A percentile compares a stretch with the other conserved stretches of the same genome.
Evolutionary conservation across 2,329 filamentous ascomycete genomes (phyloP).

Genomic region (Cryphonectria naterciae): DNA sequence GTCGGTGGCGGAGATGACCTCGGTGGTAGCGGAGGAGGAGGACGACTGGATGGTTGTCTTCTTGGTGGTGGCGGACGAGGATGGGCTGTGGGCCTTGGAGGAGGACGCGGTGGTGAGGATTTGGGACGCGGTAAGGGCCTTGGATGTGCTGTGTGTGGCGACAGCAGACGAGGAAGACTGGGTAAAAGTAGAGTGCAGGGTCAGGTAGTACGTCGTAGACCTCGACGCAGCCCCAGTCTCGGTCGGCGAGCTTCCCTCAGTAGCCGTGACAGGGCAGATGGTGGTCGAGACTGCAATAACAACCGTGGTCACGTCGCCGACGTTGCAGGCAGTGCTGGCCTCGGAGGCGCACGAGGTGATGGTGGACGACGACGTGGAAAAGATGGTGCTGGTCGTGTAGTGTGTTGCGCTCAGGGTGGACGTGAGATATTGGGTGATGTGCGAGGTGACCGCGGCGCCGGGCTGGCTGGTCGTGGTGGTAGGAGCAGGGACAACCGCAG

Average conservation of each 20-base stretch:
- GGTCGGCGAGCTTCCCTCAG: constrained; percentile 10
- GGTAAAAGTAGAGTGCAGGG: background rate
- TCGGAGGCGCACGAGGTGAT: constrained; percentile 19
- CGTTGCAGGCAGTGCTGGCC: constrained; percentile 14
- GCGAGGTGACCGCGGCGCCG: constrained; percentile 4
- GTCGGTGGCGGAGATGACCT: constrained; percentile 19
- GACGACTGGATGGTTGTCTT: background rate
- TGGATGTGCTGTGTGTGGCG: background rate
- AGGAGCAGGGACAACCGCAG: background rate
- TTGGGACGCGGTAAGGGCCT: background rate
- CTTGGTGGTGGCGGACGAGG: constrained; percentile 2
- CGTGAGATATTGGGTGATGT: background rate
- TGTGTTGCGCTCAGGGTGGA: background rate
- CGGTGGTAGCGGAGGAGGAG: constrained; percentile 3
- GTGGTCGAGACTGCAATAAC: constrained; percentile 24
- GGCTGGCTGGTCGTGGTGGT: background rate
- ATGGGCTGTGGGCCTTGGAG: constrained; percentile 1
- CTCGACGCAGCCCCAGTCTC: constrained; percentile 7
- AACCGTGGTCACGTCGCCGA: constrained; percentile 21
- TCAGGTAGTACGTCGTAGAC: background rate
- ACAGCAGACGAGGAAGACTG: background rate
- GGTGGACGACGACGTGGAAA: constrained; percentile 21
- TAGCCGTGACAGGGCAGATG: constrained; percentile 23
- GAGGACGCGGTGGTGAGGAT: background rate
- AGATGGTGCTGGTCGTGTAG: constrained; percentile 27